A percentile compares a stretch with the other conserved stretches of the same genome.
Evolutionary conservation across 2,329 filamentous ascomycete species (phyloP).

Genomic region (Xylaria sp.): DNA sequence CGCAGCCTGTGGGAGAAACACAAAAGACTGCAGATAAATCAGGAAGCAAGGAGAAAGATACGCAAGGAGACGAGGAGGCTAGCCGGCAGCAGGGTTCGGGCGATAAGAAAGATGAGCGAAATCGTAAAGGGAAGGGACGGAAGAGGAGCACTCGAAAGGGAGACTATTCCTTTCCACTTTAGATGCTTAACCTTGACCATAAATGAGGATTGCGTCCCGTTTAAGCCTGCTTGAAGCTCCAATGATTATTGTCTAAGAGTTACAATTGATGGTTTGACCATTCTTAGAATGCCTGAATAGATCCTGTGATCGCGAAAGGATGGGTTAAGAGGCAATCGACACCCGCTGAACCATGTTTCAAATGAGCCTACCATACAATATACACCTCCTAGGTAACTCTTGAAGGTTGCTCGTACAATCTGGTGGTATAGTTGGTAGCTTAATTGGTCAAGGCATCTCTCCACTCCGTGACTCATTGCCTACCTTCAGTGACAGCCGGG

Average conservation of each 20-base stretch:
- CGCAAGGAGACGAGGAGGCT: not conserved
- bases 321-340: not conserved
- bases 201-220: not conserved
- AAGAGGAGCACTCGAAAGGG: not conserved
- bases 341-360: not conserved
- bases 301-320: not conserved
- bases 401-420: not conserved
- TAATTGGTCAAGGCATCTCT: not conserved
- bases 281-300: not conserved
- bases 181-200: not conserved
- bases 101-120: not conserved
- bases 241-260: not conserved
- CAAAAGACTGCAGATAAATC: not conserved
- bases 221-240: not conserved
- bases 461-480: not conserved
- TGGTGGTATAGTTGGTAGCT: not conserved
- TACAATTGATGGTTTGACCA: not conserved
- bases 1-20: not conserved
- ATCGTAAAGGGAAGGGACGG: not conserved
- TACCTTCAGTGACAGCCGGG: not conserved
- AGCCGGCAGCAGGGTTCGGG: too few species aligned
- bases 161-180: too few species aligned
- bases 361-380: not conserved
- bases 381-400: not conserved
- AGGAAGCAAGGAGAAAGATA: not conserved